Evolutionary conservation across 345 rosid species (phyloP).

Genomic region (Hibiscus tridactylites): DNA sequence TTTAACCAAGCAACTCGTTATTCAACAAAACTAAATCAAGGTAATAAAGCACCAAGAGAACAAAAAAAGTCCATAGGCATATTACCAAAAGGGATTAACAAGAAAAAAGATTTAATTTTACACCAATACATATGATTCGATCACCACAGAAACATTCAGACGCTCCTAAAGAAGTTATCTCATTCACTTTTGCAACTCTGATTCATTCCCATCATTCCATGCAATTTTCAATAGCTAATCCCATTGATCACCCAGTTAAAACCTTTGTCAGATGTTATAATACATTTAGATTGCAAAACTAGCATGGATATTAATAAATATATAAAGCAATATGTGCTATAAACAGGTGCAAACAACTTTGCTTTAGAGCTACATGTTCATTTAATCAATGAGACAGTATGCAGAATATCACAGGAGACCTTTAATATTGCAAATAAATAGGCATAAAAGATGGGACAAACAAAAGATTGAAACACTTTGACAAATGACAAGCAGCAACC

Average conservation of each 20-base stretch:
- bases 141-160: background rate
- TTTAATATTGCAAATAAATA: background rate
- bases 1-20: slow-evolving; percentile 5
- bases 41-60: background rate
- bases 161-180: background rate
- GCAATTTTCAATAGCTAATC: background rate
- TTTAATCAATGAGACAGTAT: background rate
- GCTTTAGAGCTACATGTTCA: background rate
- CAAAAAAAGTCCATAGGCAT: background rate
- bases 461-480: background rate
- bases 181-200: background rate
- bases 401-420: background rate
- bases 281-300: background rate
- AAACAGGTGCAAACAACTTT: background rate
- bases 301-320: background rate
- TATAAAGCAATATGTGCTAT: background rate
- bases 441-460: background rate
- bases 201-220: background rate
- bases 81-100: background rate
- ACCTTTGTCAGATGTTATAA: background rate
- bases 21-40: slow-evolving; percentile 13
- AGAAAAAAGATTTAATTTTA: background rate
- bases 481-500: background rate
- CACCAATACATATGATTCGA: background rate
- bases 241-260: background rate